These are phyloP conservation scores for Candida easanensis DNA, from an alignment of 805 yeast genomes.

Conservation along the genomic window DNA sequence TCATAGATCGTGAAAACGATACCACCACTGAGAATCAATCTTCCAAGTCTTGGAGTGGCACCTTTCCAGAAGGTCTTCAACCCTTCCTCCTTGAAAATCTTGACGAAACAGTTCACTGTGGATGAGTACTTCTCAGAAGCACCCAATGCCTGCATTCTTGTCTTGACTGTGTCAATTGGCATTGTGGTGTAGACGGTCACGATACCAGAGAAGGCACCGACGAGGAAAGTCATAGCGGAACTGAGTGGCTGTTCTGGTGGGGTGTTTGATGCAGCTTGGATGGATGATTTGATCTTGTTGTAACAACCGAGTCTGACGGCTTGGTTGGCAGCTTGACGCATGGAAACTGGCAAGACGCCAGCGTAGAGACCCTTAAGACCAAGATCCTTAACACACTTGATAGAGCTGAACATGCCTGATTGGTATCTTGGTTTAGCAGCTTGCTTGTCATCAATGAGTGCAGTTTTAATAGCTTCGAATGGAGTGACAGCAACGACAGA, in stretches of 20 bases:
- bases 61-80: slow-evolving; percentile 94
- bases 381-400: slow-evolving; percentile 65
- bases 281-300: slow-evolving; percentile 75
- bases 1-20: slow-evolving; percentile 96
- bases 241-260: slow-evolving; percentile 73
- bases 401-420: slow-evolving; percentile 49
- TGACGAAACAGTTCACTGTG: slow-evolving; percentile 78
- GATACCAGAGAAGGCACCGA: slow-evolving; percentile 89
- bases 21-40: slow-evolving; percentile 92
- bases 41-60: slow-evolving; percentile 93
- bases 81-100: slow-evolving; percentile 84
- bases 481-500: slow-evolving; percentile 95
- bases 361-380: slow-evolving; percentile 84
- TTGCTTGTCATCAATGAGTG: slow-evolving; percentile 90
- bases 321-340: slow-evolving; percentile 94
- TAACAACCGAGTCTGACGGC: slow-evolving; percentile 94
- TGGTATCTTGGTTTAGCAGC: slow-evolving; percentile 74
- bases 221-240: slow-evolving; percentile 75
- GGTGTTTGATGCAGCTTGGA: slow-evolving; percentile 66
- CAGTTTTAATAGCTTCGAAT: slow-evolving; percentile 94
- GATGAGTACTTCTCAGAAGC: slow-evolving; percentile 67
- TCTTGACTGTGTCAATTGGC: slow-evolving; percentile 95
- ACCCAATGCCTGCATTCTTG: slow-evolving; percentile 93
- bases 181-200: slow-evolving; percentile 89
- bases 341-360: slow-evolving; percentile 87